Evolutionary conservation across 129 eudicot genomes (phyloP).

Genomic region (Tagetes erecta): DNA sequence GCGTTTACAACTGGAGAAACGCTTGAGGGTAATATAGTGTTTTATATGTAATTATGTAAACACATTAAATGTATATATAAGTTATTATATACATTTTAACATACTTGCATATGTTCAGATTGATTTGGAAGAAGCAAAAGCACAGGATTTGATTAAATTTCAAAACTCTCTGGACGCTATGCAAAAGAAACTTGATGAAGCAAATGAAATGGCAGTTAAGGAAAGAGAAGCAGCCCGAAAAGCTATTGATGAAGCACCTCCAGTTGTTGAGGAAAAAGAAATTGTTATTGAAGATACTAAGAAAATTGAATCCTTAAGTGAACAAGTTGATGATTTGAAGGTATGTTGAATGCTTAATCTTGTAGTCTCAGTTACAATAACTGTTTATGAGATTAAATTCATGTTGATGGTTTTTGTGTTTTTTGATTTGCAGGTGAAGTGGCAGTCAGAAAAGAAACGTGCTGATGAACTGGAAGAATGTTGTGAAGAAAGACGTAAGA

Average conservation of each 20-base stretch:
- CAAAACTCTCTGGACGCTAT: slow-evolving; percentile 59
- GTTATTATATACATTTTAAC: not conserved
- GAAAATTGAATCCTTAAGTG: slow-evolving; percentile 65
- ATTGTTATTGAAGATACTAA: slow-evolving; percentile 80
- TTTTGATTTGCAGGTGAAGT: slow-evolving; percentile 45
- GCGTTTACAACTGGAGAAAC: slow-evolving; percentile 98
- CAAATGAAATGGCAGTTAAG: slow-evolving; percentile 62
- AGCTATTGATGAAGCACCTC: slow-evolving; percentile 97
- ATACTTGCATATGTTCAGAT: slow-evolving; percentile 45
- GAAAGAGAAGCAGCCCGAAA: slow-evolving; percentile 87
- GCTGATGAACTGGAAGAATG: slow-evolving; percentile 56
- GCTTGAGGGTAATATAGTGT: slow-evolving; percentile 68
- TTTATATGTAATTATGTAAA: slow-evolving; percentile 9
- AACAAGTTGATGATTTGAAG: slow-evolving; percentile 65
- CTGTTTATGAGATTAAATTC: not conserved
- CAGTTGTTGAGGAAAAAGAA: slow-evolving; percentile 83
- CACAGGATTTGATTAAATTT: slow-evolving; percentile 71
- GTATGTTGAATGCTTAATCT: slow-evolving; percentile 34
- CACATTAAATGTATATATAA: not conserved
- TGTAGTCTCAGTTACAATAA: slow-evolving; percentile 1
- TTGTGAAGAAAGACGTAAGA: slow-evolving; percentile 66
- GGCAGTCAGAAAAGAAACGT: slow-evolving; percentile 59
- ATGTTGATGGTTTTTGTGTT: slow-evolving; percentile 4
- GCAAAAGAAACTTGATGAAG: slow-evolving; percentile 79
- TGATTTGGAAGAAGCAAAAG: slow-evolving; percentile 92